Conservation (phyloP, 2,329 filamentous ascomycete genomes). For the Aspergillus aculeatus region DNA sequence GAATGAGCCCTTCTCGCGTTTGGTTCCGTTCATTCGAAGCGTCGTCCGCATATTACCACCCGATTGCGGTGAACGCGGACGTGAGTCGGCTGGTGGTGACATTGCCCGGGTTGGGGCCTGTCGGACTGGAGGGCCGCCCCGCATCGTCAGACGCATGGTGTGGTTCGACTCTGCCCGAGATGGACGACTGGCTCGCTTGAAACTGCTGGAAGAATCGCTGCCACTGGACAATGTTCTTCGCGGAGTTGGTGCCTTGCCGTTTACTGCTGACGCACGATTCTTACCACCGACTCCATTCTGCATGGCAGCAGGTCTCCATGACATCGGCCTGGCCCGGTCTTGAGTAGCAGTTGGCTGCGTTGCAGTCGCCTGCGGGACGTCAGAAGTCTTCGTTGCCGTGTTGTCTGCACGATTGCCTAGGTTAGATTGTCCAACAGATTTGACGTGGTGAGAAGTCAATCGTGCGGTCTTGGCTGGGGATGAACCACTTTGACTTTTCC, state of each 20-base stretch:
- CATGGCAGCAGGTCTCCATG: constrained; percentile 23
- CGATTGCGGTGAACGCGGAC: constrained; percentile 45
- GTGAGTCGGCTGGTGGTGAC: constrained; percentile 58
- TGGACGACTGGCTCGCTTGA: constrained; percentile 62
- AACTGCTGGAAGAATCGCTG: constrained; percentile 72
- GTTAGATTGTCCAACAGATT: constrained; percentile 19
- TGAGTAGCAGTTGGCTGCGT: neutral
- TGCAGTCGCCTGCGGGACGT: constrained; percentile 5
- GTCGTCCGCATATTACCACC: constrained; percentile 47
- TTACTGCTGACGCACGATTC: constrained; percentile 6
- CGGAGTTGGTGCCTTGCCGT: constrained; percentile 28
- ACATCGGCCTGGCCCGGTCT: constrained; percentile 23
- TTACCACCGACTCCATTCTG: constrained; percentile 12
- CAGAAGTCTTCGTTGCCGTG: constrained; percentile 9
- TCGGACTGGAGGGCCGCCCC: constrained; percentile 47
- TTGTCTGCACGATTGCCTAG: constrained; percentile 18
- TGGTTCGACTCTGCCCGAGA: constrained; percentile 50
- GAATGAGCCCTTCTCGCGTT: constrained; percentile 40
- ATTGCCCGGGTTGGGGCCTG: constrained; percentile 49
- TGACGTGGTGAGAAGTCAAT: constrained; percentile 12
- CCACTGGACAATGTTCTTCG: constrained; percentile 61
- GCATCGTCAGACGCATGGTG: constrained; percentile 73
- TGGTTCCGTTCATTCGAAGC: constrained; percentile 51
- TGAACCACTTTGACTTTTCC: neutral
- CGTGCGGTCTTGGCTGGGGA: neutral